Conservation (phyloP, 306 rosid species). For the Gastrolobium bilobum region DNA sequence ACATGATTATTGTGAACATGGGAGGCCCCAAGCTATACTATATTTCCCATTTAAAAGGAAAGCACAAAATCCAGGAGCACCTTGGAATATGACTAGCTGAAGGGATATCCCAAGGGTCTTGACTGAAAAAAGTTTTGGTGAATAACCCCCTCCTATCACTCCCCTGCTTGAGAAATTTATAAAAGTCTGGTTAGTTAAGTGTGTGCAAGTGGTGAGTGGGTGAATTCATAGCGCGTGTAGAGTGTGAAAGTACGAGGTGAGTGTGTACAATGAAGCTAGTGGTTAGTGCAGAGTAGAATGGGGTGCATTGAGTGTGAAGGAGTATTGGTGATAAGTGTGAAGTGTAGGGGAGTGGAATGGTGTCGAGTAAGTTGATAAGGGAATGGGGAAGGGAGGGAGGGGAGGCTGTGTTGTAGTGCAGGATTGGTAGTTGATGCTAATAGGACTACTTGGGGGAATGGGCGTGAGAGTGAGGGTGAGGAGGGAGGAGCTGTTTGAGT, state of each 20-base stretch:
- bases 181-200: not conserved
- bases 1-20: not conserved
- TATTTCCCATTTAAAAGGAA: no score
- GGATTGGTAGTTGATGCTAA: not conserved
- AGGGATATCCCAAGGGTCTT: not conserved
- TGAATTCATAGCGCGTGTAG: not conserved
- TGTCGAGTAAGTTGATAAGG: not conserved
- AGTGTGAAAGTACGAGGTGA: not conserved
- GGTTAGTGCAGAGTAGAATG: not conserved
- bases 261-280: not conserved
- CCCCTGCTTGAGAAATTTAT: not conserved
- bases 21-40: not conserved
- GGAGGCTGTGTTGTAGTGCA: not conserved
- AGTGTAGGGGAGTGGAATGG: not conserved
- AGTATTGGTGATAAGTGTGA: not conserved
- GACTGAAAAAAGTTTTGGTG: not conserved
- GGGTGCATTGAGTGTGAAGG: conserved; percentile 2
- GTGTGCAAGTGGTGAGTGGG: not conserved
- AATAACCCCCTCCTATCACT: not conserved
- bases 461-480: not conserved
- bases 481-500: not conserved
- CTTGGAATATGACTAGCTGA: not conserved
- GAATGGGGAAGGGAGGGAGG: not conserved
- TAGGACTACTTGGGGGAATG: not conserved
- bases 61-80: not conserved